A percentile compares a stretch with the other conserved stretches of the same genome.
Evolutionary conservation across 176 grass and related monocot species (phyloP).

Genomic region (Paspalum notatum): DNA sequence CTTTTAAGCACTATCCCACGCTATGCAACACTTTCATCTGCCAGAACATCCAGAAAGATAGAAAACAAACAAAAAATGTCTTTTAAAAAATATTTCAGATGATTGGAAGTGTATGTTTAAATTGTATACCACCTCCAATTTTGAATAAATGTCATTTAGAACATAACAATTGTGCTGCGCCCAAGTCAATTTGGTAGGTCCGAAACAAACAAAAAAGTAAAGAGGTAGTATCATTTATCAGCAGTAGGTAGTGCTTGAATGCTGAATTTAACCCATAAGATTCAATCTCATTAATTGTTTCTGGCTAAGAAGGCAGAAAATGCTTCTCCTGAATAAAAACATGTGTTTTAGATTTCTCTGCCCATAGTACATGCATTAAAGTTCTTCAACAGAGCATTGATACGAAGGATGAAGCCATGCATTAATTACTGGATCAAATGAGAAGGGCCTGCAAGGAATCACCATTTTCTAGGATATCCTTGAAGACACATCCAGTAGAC

Average conservation of each 20-base stretch:
- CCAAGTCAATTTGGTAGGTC: no score
- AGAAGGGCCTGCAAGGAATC: slow-evolving; percentile 25
- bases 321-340: slow-evolving; percentile 23
- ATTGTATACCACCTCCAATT: background rate
- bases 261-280: slow-evolving; percentile 34
- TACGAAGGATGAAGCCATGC: slow-evolving; percentile 13
- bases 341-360: slow-evolving; percentile 45
- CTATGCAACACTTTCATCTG: background rate
- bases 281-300: slow-evolving; percentile 40
- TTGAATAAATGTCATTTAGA: no score
- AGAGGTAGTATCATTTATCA: background rate
- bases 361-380: slow-evolving; percentile 32
- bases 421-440: slow-evolving; percentile 40
- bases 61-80: background rate
- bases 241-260: slow-evolving; percentile 37
- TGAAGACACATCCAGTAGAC: background rate
- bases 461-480: slow-evolving; percentile 30
- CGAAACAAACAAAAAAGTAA: no score
- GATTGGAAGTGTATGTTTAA: slow-evolving; percentile 21
- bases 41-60: background rate
- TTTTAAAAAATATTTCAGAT: slow-evolving; percentile 4
- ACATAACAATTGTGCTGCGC: no score
- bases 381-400: slow-evolving; percentile 11
- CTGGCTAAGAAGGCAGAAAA: background rate
- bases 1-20: background rate